These are phyloP conservation scores for Tetrahymena elliotti DNA, from an alignment of 73 alveolate species.

Conservation along the genomic window DNA sequence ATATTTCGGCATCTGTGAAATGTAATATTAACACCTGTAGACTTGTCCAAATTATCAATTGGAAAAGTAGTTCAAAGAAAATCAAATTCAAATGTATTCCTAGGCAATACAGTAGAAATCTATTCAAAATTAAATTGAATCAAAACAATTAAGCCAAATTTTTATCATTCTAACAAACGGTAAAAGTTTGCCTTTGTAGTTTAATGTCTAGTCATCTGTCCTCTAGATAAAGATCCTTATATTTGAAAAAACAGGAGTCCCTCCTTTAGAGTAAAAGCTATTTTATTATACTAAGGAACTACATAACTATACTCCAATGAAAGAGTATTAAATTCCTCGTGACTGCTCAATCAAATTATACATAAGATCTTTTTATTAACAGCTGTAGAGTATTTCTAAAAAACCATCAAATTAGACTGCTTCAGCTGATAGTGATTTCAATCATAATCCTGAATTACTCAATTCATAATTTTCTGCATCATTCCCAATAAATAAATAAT, in stretches of 20 bases:
- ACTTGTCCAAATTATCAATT: not conserved
- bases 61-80: not conserved
- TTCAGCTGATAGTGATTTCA: not conserved
- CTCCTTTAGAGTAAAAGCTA: not conserved
- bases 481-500: not conserved
- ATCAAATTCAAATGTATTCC: not conserved
- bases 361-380: not conserved
- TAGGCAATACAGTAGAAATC: not conserved
- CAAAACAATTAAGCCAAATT: not conserved
- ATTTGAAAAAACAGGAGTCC: not conserved
- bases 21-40: not conserved
- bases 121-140: not conserved
- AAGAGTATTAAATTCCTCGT: not conserved
- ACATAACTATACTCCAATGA: not conserved
- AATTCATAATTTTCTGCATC: not conserved
- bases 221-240: not conserved
- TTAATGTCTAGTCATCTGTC: not conserved
- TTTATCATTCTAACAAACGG: not conserved
- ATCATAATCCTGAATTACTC: not conserved
- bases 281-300: not conserved
- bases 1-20: not conserved
- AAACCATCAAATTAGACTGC: not conserved
- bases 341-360: not conserved
- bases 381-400: not conserved
- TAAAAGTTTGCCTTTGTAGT: not conserved